Conservation (phyloP, 495 filamentous ascomycete genomes). For the Neurospora africana region DNA sequence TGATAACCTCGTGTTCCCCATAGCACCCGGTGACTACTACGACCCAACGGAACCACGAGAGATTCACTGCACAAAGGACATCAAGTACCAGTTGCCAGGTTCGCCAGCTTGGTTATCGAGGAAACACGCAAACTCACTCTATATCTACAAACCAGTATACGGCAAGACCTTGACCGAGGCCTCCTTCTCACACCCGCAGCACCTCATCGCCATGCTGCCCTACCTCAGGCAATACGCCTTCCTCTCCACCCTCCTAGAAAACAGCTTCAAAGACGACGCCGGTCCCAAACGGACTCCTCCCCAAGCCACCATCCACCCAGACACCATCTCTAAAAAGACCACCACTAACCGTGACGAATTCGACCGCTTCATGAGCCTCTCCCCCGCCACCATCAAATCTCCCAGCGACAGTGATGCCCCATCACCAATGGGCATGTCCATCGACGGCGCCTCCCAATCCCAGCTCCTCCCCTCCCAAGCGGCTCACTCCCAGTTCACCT, state of each 20-base stretch:
- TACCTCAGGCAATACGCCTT: conserved; percentile 67
- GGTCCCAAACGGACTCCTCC: background rate
- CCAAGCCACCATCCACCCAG: background rate
- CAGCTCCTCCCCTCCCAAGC: background rate
- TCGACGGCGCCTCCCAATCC: background rate
- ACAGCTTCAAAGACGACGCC: conserved; percentile 37
- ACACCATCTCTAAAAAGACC: background rate
- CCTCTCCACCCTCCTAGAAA: conserved; percentile 51
- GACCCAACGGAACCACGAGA: conserved; percentile 31
- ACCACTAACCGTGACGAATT: conserved; percentile 25
- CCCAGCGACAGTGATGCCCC: background rate
- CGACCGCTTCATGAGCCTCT: conserved; percentile 19
- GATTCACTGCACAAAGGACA: conserved; percentile 24
- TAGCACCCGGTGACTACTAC: conserved; percentile 20
- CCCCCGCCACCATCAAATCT: background rate
- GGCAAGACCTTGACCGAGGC: conserved; percentile 59
- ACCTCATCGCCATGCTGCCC: conserved; percentile 68
- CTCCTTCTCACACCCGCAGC: conserved; percentile 78
- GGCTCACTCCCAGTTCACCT: background rate
- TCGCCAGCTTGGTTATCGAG: conserved; percentile 33
- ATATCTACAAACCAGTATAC: conserved; percentile 57
- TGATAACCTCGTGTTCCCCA: conserved; percentile 54
- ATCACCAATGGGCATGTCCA: background rate
- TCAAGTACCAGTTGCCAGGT: conserved; percentile 22
- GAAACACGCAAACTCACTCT: conserved; percentile 58